Conservation (phyloP, 805 yeast genomes). For the Priceomyces melissophilus region DNA sequence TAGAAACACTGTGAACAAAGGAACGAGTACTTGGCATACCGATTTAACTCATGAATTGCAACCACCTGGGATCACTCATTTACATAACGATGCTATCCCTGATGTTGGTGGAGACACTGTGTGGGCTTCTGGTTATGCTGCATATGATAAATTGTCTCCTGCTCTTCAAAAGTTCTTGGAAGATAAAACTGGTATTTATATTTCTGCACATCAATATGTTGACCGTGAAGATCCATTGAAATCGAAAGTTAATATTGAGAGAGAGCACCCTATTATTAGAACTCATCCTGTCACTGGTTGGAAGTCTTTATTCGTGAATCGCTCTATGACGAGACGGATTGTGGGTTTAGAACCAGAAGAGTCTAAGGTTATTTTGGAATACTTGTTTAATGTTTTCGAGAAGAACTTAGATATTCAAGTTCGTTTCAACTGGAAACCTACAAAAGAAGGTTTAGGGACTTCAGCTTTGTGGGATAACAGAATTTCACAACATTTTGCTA, state of each 20-base stretch:
- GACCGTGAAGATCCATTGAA: constrained; percentile 44
- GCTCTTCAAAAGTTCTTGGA: constrained; percentile 48
- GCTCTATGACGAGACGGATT: constrained; percentile 48
- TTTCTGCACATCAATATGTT: constrained; percentile 40
- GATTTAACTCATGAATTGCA: constrained; percentile 35
- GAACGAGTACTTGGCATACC: constrained; percentile 33
- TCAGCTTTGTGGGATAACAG: constrained; percentile 63
- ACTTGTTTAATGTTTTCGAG: constrained; percentile 45
- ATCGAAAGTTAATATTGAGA: constrained; percentile 47
- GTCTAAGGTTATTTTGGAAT: constrained; percentile 44
- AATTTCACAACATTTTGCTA: constrained; percentile 50
- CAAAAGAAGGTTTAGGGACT: constrained; percentile 42
- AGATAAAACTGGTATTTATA: constrained; percentile 45
- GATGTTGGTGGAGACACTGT: constrained; percentile 53
- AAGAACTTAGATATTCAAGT: constrained; percentile 55
- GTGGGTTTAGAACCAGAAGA: constrained; percentile 52
- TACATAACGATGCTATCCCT: constrained; percentile 40
- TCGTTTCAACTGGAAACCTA: constrained; percentile 49
- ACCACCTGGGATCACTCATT: constrained; percentile 38
- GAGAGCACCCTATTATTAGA: constrained; percentile 60
- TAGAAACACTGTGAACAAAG: constrained; percentile 18
- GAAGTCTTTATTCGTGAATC: constrained; percentile 55
- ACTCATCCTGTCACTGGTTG: constrained; percentile 66
- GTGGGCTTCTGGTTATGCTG: constrained; percentile 59
- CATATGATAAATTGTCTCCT: constrained; percentile 50